Evolutionary conservation across 163 green algal species (phyloP).

Genomic region (Scenedesmus sp.): DNA sequence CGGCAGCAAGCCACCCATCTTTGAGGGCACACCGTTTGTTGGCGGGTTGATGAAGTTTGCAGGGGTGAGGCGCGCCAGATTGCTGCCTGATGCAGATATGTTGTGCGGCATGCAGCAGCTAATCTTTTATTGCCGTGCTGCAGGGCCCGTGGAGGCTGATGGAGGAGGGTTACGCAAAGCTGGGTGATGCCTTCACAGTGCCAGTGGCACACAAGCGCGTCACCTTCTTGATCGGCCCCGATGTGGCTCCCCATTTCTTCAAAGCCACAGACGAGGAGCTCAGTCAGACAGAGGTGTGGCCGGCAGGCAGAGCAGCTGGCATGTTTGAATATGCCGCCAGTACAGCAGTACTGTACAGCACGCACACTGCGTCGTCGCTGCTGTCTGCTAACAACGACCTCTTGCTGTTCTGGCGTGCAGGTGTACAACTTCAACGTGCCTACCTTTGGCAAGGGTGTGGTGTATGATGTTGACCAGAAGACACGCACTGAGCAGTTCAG

Average conservation of each 20-base stretch:
- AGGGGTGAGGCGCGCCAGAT: conserved; percentile 49
- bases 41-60: conserved; percentile 95
- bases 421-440: conserved; percentile 99
- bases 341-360: conserved; percentile 12
- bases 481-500: conserved; percentile 96
- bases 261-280: conserved; percentile 96
- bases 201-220: conserved; percentile 95
- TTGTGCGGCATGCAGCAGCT: neutral
- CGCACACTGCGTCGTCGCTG: neutral
- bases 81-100: neutral
- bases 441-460: conserved; percentile 97
- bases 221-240: conserved; percentile 97
- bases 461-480: conserved; percentile 98
- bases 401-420: conserved; percentile 53
- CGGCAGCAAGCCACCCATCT: conserved; percentile 80
- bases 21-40: conserved; percentile 94
- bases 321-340: neutral
- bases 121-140: neutral
- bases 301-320: neutral
- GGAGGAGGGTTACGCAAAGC: conserved; percentile 82
- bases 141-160: conserved; percentile 91
- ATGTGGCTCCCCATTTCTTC: conserved; percentile 95
- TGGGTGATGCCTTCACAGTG: conserved; percentile 97
- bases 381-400: neutral
- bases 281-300: conserved; percentile 88